Evolutionary conservation across 169 alveolate species (phyloP), one percentile per base, ranked within the genome.

Genomic region (Cryptosporidium xiaoi): DNA sequence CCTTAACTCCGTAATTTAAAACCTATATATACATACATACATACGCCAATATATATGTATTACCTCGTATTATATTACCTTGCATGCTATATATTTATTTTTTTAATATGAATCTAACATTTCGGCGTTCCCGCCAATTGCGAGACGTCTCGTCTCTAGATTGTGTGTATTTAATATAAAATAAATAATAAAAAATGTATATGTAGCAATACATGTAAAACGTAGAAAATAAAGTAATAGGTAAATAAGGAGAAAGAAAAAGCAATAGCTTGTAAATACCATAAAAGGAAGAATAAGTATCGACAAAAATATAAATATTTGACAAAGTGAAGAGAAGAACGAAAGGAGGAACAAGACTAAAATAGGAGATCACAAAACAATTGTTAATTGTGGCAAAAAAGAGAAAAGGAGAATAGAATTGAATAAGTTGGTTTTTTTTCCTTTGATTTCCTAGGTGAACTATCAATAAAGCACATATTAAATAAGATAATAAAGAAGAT

Each of bases 91-190:
- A 24, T 24, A 24, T 24, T 24, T 24, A 24, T 24, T 40, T 8
- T 8, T 40, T 40, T 40, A 6, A 40, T 40, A 40, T 40, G 10
- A 40, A 40, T 40, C 48, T 40, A 40, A 40, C 10, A 40, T 40
- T 40, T 40, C 10, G 4, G 2, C 48, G 48, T 40, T 40, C 50
- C 60, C 83, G 83, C 83, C 67, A 53, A 55, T n/a, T 67, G 4
- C 68, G 56, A 51, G 40, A 55, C 83, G 83, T 53, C 83, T 69
- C 67, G 83, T 69, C 83, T 69, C 83, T 34, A 46, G 83, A 69
- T 68, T 69, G 83, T 69, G 83, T 69, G 83, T 69, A 53, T 10
- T 31, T 20, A 16, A 51, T 36, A 31, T 20, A 69, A 34, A 69
- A 53, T 51, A 53, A 66, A 53, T 13, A 56, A 68, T 36, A 46